Percentiles rank a stretch among this genome's conserved stretches.
Evolutionary conservation across 2,329 filamentous ascomycete species (phyloP).

Genomic region (Trichoderma brevicompactum): DNA sequence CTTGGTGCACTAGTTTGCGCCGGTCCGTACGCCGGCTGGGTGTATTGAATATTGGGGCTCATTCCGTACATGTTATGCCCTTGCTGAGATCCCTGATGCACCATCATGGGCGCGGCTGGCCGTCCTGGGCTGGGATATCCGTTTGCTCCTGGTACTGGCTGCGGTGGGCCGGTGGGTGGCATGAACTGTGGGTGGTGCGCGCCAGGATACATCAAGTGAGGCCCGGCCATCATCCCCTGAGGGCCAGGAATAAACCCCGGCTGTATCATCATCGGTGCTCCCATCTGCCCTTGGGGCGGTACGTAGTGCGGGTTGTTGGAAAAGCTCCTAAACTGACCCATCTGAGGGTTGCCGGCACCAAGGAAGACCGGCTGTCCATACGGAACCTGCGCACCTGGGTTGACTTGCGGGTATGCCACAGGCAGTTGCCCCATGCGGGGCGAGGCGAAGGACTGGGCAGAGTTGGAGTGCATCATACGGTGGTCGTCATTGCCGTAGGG

Average conservation of each 20-base stretch:
- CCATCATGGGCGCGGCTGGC: constrained; percentile 85
- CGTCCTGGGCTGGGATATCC: constrained; percentile 90
- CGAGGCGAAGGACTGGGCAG: constrained; percentile 82
- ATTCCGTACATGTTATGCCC: constrained; percentile 79
- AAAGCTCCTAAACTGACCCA: constrained; percentile 70
- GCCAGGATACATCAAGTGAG: constrained; percentile 84
- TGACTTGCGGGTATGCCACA: constrained; percentile 71
- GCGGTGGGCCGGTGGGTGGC: constrained; percentile 60
- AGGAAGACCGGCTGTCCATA: constrained; percentile 76
- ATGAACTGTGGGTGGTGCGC: constrained; percentile 66
- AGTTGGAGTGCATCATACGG: constrained; percentile 85
- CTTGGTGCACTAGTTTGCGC: constrained; percentile 71
- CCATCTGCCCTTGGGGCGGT: constrained; percentile 72
- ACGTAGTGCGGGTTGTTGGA: constrained; percentile 74
- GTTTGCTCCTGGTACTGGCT: constrained; percentile 66
- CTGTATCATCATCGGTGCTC: constrained; percentile 81
- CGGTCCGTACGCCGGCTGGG: constrained; percentile 72
- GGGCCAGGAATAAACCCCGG: constrained; percentile 73
- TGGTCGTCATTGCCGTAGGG: constrained; percentile 80
- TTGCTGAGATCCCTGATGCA: constrained; percentile 90
- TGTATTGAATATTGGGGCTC: constrained; percentile 74
- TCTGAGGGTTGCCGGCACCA: constrained; percentile 70
- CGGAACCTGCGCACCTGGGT: constrained; percentile 69
- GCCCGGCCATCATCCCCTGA: constrained; percentile 69
- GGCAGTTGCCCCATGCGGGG: constrained; percentile 74